Conservation (phyloP, 768 basidiomycete genomes). For the Lentinula raphanica region DNA sequence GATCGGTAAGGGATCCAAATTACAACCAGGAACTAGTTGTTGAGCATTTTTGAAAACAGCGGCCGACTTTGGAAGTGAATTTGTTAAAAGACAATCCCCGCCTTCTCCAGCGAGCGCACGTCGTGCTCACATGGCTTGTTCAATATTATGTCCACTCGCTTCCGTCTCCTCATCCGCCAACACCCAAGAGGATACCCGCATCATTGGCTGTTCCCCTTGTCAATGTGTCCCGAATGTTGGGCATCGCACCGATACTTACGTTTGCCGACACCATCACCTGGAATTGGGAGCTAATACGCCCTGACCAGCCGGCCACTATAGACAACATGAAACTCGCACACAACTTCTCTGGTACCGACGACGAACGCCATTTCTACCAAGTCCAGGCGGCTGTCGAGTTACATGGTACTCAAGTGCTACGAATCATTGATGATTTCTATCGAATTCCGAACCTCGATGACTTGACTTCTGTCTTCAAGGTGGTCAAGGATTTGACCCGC, state of each 20-base stretch:
- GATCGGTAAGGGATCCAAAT: constrained; percentile 45
- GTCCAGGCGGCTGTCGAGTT: constrained; percentile 82
- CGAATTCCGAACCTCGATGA: constrained; percentile 67
- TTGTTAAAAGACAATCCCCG: constrained; percentile 50
- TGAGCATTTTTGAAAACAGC: constrained; percentile 34
- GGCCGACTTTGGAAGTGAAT: constrained; percentile 62
- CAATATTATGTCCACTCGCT: constrained; percentile 89
- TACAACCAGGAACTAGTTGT: constrained; percentile 8
- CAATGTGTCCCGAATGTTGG: constrained; percentile 65
- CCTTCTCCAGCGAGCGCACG: constrained; percentile 76
- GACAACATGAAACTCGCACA: constrained; percentile 73
- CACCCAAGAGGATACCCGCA: constrained; percentile 59
- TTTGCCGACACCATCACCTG: constrained; percentile 96
- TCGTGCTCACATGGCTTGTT: constrained; percentile 83
- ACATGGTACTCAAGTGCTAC: constrained; percentile 79
- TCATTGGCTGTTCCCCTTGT: constrained; percentile 76
- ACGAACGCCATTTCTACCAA: constrained; percentile 83
- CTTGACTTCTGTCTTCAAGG: constrained; percentile 56
- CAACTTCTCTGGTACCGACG: constrained; percentile 78
- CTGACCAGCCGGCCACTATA: constrained; percentile 51
- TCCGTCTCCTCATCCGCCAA: constrained; percentile 33
- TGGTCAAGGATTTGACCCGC: constrained; percentile 66
- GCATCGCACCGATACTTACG: constrained; percentile 90
- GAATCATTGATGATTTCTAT: constrained; percentile 82
- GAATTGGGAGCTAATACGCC: constrained; percentile 71